Evolutionary conservation across 2,329 filamentous ascomycete species (phyloP), one percentile per base, ranked within the genome.

Genomic region (Verticillium isaacii): DNA sequence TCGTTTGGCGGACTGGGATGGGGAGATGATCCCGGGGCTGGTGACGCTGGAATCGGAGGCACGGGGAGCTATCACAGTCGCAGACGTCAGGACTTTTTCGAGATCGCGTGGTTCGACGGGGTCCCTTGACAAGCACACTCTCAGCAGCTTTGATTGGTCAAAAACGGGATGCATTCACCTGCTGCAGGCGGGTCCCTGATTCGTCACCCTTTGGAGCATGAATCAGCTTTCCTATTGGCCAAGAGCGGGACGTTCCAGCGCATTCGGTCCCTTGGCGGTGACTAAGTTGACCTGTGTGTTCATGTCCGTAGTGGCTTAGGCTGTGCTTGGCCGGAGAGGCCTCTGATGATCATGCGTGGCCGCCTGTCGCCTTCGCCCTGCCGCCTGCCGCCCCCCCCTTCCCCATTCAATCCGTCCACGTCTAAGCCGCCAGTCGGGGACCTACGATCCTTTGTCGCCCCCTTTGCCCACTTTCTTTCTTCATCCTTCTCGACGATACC

Each of bases 51-150:
- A 52, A 5, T 52, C 19, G n/a, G 45, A 52, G 45, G 45, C 45
- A 52, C 45, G 45, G 45, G 19, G 4, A 23, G 11, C 56, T 23
- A 29, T 45, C 56, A 19, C 55, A 36, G n/a, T 36, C 32, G 55
- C 29, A 57, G 55, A 58, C 57, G 57, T 58, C 57, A 58, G 57
- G 57, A 58, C 57, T 58, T 58, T 58, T 58, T 58, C 45, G n/a
- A 52, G 9, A 52, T 23, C 17, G 45, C 45, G 45, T 19, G 45
- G 19, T 52, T 23, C 11, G 19, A 25, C 45, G 23, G n/a, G 45
- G 45, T 52, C n/a, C 19, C 11, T 29, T 52, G 45, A 52, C 45
- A 9, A 52, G 19, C n/a, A 52, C 19, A 41, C 45, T 52, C 8
- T 58, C 23, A 11, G 14, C 36, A 41, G 8, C 32, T 36, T 19